Percentiles rank a stretch among this genome's conserved stretches.
phyloP scores from a whole-genome alignment of 2,329 filamentous ascomycete species.

The Talaromyces sp. region DNA sequence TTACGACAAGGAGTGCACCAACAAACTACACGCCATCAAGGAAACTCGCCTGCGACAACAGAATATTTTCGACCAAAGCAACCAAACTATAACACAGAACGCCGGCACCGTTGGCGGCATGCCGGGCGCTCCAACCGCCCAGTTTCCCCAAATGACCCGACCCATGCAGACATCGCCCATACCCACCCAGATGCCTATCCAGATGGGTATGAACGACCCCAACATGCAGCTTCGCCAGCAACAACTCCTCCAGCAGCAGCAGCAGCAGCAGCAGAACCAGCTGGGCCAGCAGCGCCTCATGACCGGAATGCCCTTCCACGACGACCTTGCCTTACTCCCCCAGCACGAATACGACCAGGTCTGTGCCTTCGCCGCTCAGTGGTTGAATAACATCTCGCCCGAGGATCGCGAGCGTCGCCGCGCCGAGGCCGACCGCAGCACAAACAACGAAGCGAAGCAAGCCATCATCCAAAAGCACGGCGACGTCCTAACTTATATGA shows the following conservation, averaged over 20 bases:
- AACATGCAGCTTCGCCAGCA: constrained; percentile 27
- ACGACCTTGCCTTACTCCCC: constrained; percentile 33
- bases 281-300: constrained; percentile 24
- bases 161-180: constrained; percentile 49
- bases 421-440: constrained; percentile 36
- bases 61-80: constrained; percentile 11
- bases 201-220: constrained; percentile 30
- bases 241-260: constrained; percentile 26
- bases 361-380: constrained; percentile 41
- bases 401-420: constrained; percentile 46
- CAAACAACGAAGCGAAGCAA: constrained; percentile 45
- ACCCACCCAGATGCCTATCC: constrained; percentile 32
- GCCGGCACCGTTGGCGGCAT: constrained; percentile 17
- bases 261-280: constrained; percentile 20
- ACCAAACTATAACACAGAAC: constrained; percentile 26
- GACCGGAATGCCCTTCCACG: constrained; percentile 22
- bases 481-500: constrained; percentile 48
- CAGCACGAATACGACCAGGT: constrained; percentile 41
- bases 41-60: constrained; percentile 40
- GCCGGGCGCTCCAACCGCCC: constrained; percentile 35
- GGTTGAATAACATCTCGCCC: constrained; percentile 40
- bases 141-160: constrained; percentile 47
- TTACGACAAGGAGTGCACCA: constrained; percentile 40
- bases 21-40: constrained; percentile 41
- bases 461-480: constrained; percentile 40